phyloP scores from a whole-genome alignment of 2,329 filamentous ascomycete species.

The Fusarium foetens region DNA sequence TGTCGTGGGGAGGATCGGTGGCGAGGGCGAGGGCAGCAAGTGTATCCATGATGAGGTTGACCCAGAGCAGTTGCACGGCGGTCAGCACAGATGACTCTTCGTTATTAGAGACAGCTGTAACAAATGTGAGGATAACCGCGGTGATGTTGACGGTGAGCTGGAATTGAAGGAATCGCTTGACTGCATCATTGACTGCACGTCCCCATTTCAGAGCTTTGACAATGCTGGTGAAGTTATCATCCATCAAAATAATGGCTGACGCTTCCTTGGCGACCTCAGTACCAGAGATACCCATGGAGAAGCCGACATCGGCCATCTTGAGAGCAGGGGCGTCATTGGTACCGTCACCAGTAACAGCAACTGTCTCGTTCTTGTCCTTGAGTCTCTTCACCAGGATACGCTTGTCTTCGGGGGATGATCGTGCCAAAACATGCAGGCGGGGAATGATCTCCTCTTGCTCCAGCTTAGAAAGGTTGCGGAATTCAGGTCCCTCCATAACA shows the following conservation, averaged over 20 bases:
- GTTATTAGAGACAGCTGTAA: constrained; percentile 79
- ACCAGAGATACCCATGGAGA: constrained; percentile 86
- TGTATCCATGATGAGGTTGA: constrained; percentile 97
- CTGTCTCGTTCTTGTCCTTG: constrained; percentile 78
- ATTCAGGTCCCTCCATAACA: constrained; percentile 81
- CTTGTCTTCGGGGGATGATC: constrained; percentile 82
- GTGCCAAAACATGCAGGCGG: constrained; percentile 74
- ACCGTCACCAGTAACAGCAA: constrained; percentile 85
- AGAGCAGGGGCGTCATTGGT: constrained; percentile 86
- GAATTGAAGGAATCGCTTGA: constrained; percentile 80
- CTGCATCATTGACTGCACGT: constrained; percentile 78
- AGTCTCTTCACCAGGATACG: constrained; percentile 76
- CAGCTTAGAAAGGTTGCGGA: constrained; percentile 74
- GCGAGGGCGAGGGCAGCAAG: constrained; percentile 89
- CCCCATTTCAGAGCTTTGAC: constrained; percentile 87
- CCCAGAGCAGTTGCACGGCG: constrained; percentile 93
- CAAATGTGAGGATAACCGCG: constrained; percentile 86
- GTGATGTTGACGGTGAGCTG: constrained; percentile 92
- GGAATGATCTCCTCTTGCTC: constrained; percentile 76
- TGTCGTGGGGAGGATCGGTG: constrained; percentile 87
- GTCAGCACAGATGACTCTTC: constrained; percentile 80
- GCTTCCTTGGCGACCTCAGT: constrained; percentile 88
- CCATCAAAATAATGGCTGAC: constrained; percentile 86
- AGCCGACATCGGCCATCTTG: constrained; percentile 83
- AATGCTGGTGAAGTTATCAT: constrained; percentile 88